Percentiles rank a stretch among this genome's conserved stretches.
Conservation (phyloP, 108 stramenopile genomes). For the Fistulifera pelliculosa region DNA sequence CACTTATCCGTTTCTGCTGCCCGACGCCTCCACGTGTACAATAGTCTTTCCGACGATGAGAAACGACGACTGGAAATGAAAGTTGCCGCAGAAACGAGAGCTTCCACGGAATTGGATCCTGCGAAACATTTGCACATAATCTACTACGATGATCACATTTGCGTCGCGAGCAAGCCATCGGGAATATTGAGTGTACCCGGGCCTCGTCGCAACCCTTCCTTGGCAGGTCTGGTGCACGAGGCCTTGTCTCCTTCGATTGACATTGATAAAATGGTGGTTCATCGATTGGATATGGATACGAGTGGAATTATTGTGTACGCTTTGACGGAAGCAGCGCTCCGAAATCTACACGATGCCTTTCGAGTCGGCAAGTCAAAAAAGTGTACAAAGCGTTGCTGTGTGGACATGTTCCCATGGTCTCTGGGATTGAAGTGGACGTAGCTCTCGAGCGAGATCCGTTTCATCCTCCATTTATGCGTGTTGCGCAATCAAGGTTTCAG, state of each 20-base stretch:
- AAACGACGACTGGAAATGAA: no score
- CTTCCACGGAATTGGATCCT: no score
- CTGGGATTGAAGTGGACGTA: constrained; percentile 34
- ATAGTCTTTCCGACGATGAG: no score
- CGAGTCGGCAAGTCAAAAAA: constrained; percentile 54
- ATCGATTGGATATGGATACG: constrained; percentile 85
- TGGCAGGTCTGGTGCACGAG: constrained; percentile 51
- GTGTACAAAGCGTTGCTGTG: constrained; percentile 65
- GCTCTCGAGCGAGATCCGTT: constrained; percentile 71
- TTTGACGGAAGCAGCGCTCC: constrained; percentile 24
- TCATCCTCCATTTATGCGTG: constrained; percentile 78
- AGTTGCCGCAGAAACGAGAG: no score
- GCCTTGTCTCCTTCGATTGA: constrained; percentile 12
- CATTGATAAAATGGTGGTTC: constrained; percentile 50
- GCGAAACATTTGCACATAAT: constrained; percentile 30
- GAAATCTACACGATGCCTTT: constrained; percentile 49
- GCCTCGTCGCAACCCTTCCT: constrained; percentile 38
- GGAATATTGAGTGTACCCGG: constrained; percentile 75
- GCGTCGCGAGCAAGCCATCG: constrained; percentile 69
- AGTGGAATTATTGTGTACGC: constrained; percentile 71
- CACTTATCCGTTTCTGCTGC: no score
- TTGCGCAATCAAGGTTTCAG: constrained; percentile 51
- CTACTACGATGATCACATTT: constrained; percentile 51
- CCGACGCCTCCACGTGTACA: no score
- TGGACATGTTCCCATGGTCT: constrained; percentile 34